Evolutionary conservation across 768 basidiomycete genomes (phyloP).

Genomic region (Cystobasidium ongulense): DNA sequence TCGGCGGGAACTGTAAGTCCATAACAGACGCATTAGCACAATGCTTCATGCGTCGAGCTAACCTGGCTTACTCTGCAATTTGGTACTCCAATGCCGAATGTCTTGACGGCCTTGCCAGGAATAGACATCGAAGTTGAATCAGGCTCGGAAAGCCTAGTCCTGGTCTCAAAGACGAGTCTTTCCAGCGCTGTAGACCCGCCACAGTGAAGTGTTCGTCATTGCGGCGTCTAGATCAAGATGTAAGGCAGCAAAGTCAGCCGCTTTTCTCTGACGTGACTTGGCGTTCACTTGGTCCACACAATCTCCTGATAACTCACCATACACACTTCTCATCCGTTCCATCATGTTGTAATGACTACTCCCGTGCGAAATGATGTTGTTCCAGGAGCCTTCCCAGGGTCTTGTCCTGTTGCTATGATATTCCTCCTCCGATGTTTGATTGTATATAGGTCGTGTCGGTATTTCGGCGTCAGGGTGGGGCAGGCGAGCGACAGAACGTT

Average conservation of each 20-base stretch:
- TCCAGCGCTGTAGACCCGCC: constrained; percentile 12
- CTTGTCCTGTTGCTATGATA: neutral
- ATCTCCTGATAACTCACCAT: neutral
- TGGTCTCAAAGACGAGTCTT: constrained; percentile 10
- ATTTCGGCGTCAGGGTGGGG: neutral
- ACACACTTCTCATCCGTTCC: neutral
- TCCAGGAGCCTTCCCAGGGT: neutral
- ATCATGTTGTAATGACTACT: neutral
- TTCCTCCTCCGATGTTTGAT: neutral
- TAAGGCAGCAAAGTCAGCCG: too few relatives aligned
- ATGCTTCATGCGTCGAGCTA: neutral
- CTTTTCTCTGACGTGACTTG: too few relatives aligned
- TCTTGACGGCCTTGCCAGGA: neutral
- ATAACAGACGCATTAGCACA: neutral
- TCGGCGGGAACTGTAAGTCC: neutral
- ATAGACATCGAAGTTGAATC: neutral
- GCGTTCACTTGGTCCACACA: neutral
- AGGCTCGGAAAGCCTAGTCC: neutral
- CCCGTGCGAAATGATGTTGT: constrained; percentile 8
- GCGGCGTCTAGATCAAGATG: constrained; percentile 5
- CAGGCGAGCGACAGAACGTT: constrained; percentile 1
- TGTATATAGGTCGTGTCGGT: neutral
- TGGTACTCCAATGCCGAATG: constrained; percentile 13
- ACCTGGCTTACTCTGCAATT: neutral
- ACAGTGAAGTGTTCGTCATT: neutral